A percentile compares a stretch with the other conserved stretches of the same genome.
Conservation (phyloP, 129 eudicot genomes). For the Sambucus nigra region DNA sequence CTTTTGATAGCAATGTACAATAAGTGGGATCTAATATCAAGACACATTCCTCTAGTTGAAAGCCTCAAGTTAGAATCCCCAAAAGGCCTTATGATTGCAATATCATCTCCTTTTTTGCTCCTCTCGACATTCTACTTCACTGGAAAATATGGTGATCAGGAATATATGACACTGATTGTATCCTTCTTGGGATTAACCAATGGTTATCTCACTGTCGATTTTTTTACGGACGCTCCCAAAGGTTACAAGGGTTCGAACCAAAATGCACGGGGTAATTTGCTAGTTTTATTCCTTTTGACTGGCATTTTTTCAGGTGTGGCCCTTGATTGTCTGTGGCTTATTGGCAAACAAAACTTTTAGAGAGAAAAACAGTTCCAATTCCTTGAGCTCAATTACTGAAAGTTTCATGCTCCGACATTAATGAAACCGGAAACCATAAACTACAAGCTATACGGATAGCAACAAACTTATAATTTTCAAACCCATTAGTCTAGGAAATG, state of each 20-base stretch:
- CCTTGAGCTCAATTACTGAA: too few species aligned
- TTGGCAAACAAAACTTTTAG: constrained; percentile 38
- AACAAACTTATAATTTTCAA: not conserved
- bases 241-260: constrained; percentile 91
- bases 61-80: constrained; percentile 39
- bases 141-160: constrained; percentile 58
- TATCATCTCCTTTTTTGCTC: constrained; percentile 39
- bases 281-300: constrained; percentile 42
- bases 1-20: constrained; percentile 67
- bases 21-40: constrained; percentile 42
- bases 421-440: too few species aligned
- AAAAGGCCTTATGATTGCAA: constrained; percentile 33
- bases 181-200: constrained; percentile 55
- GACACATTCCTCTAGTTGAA: constrained; percentile 48
- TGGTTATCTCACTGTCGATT: constrained; percentile 60
- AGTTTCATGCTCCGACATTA: too few species aligned
- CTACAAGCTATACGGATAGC: too few species aligned
- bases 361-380: not conserved
- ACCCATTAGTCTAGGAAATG: not conserved
- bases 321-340: constrained; percentile 76
- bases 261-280: constrained; percentile 64
- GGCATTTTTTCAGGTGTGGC: constrained; percentile 58
- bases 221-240: constrained; percentile 51
- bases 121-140: constrained; percentile 67
- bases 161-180: constrained; percentile 51